A percentile compares a stretch with the other conserved stretches of the same genome.
Conservation (phyloP, 2,329 filamentous ascomycete genomes). For the Cytospora schulzeri region DNA sequence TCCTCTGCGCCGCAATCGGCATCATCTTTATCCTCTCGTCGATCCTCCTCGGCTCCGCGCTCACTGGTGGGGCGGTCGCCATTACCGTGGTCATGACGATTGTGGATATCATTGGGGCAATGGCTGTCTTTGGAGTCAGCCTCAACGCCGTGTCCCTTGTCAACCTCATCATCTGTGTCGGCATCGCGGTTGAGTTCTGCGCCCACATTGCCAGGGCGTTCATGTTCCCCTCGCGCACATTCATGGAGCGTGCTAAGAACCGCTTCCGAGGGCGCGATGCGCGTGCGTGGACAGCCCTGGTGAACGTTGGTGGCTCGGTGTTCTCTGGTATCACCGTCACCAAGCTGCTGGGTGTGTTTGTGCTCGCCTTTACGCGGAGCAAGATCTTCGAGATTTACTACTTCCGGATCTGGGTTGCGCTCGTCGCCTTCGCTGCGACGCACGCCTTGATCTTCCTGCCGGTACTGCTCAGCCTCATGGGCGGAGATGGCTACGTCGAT, state of each 20-base stretch:
- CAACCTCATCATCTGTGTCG: conserved; percentile 95
- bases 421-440: conserved; percentile 84
- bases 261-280: conserved; percentile 82
- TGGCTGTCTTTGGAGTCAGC: conserved; percentile 86
- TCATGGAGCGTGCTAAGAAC: conserved; percentile 79
- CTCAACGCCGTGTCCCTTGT: conserved; percentile 95
- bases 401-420: conserved; percentile 91
- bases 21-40: conserved; percentile 84
- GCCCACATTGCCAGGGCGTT: conserved; percentile 95
- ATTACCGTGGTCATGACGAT: conserved; percentile 91
- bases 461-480: conserved; percentile 81
- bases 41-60: conserved; percentile 78
- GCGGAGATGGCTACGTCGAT: conserved; percentile 86
- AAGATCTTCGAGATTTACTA: conserved; percentile 99
- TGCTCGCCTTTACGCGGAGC: conserved; percentile 90
- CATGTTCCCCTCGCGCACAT: conserved; percentile 82
- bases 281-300: conserved; percentile 87
- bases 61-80: conserved; percentile 81
- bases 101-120: conserved; percentile 90
- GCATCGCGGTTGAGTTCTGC: conserved; percentile 96
- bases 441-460: conserved; percentile 92
- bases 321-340: conserved; percentile 96
- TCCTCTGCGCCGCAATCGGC: conserved; percentile 80
- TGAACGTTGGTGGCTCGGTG: conserved; percentile 92
- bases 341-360: conserved; percentile 87